Evolutionary conservation across 495 filamentous ascomycete species (phyloP), one percentile per base, ranked within the genome.

Genomic region (Penicillium diatomitis): DNA sequence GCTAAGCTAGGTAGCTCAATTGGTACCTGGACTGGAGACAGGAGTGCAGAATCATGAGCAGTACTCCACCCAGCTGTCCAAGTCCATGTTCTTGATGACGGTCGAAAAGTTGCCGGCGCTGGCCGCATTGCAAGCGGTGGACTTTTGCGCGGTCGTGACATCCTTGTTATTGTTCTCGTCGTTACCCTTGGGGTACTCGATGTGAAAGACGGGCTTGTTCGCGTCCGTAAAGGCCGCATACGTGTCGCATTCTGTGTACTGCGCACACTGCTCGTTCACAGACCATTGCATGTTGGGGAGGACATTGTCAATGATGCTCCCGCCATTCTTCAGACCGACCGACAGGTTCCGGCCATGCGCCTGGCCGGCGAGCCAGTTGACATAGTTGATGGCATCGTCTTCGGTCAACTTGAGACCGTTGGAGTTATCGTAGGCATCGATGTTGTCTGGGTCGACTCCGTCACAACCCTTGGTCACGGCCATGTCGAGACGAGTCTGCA

Each of bases 241-340:
- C 2, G 59, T 68, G 30, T 67, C 67, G 52, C 83, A 87, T 54
- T 83, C 79, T 5, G 69, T 50, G 41, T 77, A 76, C 57, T 80
- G 58, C 3, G 76, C 78, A 58, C 85, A 88, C 62, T 87, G 79
- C 69, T 88, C 85, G 61, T 87, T 86, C 41, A 88, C 82, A 9
- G 69, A 71, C 71, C 84, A 88, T 51, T 87, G 73, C 56, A 83
- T 77, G 2, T 76, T 66, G 6, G 61, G 54, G 4, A 87, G 57
- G 0, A 85, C 80, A 0, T 65, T 50, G 20, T 67, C 55, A 38
- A 87, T 76, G 47, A 88, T 81, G 9, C 64, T 71, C 2, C 69
- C 77, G 1, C 75, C 77, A 50, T 87, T 87, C 66, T 88, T 87
- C 20, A 87, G 66, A 0, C 84, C 85, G 29, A 83, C 64, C 4